Evolutionary conservation across 768 basidiomycete genomes (phyloP).

Genomic region (Exidia glandulosa): DNA sequence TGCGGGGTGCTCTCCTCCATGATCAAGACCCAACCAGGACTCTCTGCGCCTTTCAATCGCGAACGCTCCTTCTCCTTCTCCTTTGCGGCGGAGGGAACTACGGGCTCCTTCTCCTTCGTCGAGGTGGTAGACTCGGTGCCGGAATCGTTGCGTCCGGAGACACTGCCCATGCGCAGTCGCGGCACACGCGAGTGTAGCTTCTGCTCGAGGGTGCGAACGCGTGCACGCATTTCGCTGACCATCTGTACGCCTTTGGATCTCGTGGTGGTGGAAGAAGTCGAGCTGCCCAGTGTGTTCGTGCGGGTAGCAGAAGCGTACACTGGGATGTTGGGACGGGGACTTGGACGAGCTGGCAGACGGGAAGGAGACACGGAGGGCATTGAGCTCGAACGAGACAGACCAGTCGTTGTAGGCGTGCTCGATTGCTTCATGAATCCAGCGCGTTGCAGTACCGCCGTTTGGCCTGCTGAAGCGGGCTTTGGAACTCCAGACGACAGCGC

Average conservation of each 20-base stretch:
- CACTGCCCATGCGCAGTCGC: slow-evolving; percentile 70
- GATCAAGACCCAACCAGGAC: slow-evolving; percentile 69
- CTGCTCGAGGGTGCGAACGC: slow-evolving; percentile 72
- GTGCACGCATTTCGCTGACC: slow-evolving; percentile 85
- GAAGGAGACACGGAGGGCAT: slow-evolving; percentile 42
- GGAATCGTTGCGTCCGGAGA: slow-evolving; percentile 31
- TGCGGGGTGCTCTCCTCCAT: slow-evolving; percentile 50
- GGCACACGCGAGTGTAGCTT: slow-evolving; percentile 83
- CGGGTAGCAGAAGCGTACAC: slow-evolving; percentile 11
- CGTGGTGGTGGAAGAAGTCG: slow-evolving; percentile 32
- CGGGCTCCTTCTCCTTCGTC: neutral
- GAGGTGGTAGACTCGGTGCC: neutral
- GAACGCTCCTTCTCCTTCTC: slow-evolving; percentile 1
- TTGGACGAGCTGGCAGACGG: slow-evolving; percentile 19
- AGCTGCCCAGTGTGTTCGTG: slow-evolving; percentile 12
- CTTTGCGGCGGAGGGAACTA: neutral
- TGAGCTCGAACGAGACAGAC: slow-evolving; percentile 49
- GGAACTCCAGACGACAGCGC: neutral
- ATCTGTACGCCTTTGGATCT: slow-evolving; percentile 81
- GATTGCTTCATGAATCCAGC: slow-evolving; percentile 38
- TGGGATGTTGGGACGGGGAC: slow-evolving; percentile 17
- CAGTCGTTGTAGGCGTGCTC: slow-evolving; percentile 27
- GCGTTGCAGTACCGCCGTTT: slow-evolving; percentile 39
- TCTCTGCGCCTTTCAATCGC: slow-evolving; percentile 6
- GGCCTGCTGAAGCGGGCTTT: slow-evolving; percentile 19